phyloP scores from a whole-genome alignment of 1,284 basidiomycete species.

The Meira nashicola region DNA sequence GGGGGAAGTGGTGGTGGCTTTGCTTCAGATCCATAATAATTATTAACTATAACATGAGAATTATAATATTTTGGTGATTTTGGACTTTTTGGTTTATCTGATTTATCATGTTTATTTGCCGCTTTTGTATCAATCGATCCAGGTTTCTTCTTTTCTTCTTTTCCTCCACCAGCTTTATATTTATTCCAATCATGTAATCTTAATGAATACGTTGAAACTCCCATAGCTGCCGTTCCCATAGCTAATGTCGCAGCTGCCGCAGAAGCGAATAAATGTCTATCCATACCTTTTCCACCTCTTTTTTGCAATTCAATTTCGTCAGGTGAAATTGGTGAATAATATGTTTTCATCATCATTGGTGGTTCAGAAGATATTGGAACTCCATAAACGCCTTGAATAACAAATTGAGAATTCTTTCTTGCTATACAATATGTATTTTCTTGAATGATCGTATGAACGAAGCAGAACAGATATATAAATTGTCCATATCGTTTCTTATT shows the following conservation, averaged over 20 bases:
- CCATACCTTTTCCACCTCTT: constrained; percentile 1
- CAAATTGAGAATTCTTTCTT: no score
- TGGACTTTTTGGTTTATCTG: background rate
- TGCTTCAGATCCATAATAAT: no score
- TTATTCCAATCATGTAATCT: background rate
- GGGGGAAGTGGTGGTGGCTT: no score
- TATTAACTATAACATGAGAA: no score
- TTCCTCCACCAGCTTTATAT: background rate
- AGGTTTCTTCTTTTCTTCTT: background rate
- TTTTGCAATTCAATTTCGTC: background rate
- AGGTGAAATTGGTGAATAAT: no score
- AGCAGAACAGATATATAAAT: no score
- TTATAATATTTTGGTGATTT: background rate
- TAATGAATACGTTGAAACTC: background rate
- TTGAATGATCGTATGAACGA: no score
- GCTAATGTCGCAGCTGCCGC: background rate
- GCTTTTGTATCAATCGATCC: background rate
- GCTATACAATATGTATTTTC: no score
- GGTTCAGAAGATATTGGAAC: no score
- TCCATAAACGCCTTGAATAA: no score
- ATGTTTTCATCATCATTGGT: no score
- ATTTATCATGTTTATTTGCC: background rate
- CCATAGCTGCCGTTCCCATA: background rate
- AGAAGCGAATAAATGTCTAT: background rate
- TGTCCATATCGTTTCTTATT: no score